A percentile compares a stretch with the other conserved stretches of the same genome.
phyloP scores from a whole-genome alignment of 495 filamentous ascomycete species.

The Echria macrotheca region DNA sequence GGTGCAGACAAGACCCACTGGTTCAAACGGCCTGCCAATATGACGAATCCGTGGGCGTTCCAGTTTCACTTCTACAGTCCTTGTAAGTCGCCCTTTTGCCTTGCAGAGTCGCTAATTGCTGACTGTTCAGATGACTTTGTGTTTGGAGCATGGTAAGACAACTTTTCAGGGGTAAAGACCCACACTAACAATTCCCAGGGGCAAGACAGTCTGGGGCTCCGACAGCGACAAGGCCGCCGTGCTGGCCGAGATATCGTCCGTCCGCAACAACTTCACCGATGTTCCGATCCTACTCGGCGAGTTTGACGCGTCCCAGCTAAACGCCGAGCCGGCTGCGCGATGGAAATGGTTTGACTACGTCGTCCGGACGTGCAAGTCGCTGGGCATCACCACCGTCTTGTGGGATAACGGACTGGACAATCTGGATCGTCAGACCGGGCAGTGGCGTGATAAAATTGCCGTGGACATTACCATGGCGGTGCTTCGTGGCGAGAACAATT shows the following conservation, averaged over 20 bases:
- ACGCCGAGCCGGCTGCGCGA: slow-evolving; percentile 49
- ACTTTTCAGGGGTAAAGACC: neutral
- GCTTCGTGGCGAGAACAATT: slow-evolving; percentile 40
- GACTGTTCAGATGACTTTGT: slow-evolving; percentile 40
- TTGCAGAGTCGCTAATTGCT: slow-evolving; percentile 16
- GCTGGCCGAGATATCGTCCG: slow-evolving; percentile 43
- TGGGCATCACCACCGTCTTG: slow-evolving; percentile 44
- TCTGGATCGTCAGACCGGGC: slow-evolving; percentile 38
- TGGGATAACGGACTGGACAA: slow-evolving; percentile 56
- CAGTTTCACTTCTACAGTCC: slow-evolving; percentile 63
- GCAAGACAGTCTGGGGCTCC: slow-evolving; percentile 57
- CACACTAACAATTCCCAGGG: slow-evolving; percentile 22
- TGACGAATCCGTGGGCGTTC: slow-evolving; percentile 54
- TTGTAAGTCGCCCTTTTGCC: slow-evolving; percentile 30
- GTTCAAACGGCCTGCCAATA: slow-evolving; percentile 45
- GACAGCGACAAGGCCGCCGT: slow-evolving; percentile 47
- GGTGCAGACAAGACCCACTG: slow-evolving; percentile 51
- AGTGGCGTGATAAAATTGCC: slow-evolving; percentile 47
- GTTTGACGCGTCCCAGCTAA: slow-evolving; percentile 44
- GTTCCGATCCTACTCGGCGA: slow-evolving; percentile 57
- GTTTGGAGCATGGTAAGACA: slow-evolving; percentile 38
- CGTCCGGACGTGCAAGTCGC: slow-evolving; percentile 39
- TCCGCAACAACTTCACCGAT: slow-evolving; percentile 49
- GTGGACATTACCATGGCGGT: slow-evolving; percentile 45
- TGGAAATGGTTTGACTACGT: slow-evolving; percentile 57